Conservation (phyloP, 106 monocot species). For the Dendrobium chrysotoxum region DNA sequence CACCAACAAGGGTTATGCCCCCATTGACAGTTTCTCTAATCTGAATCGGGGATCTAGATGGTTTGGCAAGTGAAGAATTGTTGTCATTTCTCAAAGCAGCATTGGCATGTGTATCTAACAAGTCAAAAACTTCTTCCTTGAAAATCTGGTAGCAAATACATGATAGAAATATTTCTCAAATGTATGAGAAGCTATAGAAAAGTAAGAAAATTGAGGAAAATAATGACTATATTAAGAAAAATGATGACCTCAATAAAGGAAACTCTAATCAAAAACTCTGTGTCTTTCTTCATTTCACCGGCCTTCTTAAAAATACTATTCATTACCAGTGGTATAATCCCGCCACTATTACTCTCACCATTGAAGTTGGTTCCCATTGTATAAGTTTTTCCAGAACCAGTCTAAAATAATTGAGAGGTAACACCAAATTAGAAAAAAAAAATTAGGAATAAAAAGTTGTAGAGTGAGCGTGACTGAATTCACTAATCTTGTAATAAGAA, state of each 20-base stretch:
- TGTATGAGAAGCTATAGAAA: not conserved
- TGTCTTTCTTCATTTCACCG: conserved; percentile 26
- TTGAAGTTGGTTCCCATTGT: conserved; percentile 96
- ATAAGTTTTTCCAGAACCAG: conserved; percentile 97
- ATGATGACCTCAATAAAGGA: conserved; percentile 83
- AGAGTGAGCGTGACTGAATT: not conserved
- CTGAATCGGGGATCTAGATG: conserved; percentile 79
- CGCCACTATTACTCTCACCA: conserved; percentile 38
- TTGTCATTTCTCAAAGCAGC: conserved; percentile 36
- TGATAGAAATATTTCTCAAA: not conserved
- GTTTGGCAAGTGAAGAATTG: conserved; percentile 23
- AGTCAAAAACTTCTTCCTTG: conserved; percentile 98
- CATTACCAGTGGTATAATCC: conserved; percentile 89
- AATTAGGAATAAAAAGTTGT: not conserved
- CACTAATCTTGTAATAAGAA: not conserved
- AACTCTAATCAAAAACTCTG: conserved; percentile 82
- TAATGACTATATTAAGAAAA: not conserved
- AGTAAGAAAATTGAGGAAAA: not conserved
- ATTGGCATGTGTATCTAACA: conserved; percentile 55
- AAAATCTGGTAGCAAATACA: conserved; percentile 57
- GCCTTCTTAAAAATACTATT: conserved; percentile 65
- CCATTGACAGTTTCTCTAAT: conserved; percentile 91
- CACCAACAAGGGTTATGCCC: conserved; percentile 93
- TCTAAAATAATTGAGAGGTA: conserved; percentile 30
- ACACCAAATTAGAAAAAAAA: not conserved